Percentiles rank a stretch among this genome's conserved stretches.
phyloP scores from a whole-genome alignment of 164 flowering plant genomes.

The Magnolia officinalis region DNA sequence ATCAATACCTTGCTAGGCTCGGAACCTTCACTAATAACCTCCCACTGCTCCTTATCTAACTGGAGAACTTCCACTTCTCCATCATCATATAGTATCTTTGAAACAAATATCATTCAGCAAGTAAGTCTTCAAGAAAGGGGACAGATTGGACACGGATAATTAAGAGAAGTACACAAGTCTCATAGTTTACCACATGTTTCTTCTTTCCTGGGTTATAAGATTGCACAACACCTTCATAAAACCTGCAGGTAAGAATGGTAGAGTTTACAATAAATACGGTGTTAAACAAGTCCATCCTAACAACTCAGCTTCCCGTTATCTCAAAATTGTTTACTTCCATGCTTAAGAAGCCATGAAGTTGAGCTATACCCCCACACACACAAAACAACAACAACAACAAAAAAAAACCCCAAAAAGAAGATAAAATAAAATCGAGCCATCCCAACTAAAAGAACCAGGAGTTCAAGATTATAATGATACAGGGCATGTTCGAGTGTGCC shows the following conservation, averaged over 20 bases:
- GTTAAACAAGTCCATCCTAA: neutral
- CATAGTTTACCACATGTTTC: slow-evolving; percentile 71
- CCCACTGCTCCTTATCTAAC: slow-evolving; percentile 85
- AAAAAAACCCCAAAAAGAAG: too few relatives aligned
- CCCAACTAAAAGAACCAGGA: neutral
- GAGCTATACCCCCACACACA: neutral
- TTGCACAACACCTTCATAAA: slow-evolving; percentile 82
- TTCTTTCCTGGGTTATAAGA: slow-evolving; percentile 61
- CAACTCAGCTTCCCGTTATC: neutral
- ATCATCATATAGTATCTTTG: slow-evolving; percentile 79
- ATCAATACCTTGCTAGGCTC: slow-evolving; percentile 47
- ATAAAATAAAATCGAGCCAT: neutral
- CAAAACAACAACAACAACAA: neutral
- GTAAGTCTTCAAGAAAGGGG: neutral
- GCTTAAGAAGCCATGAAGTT: neutral
- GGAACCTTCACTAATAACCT: slow-evolving; percentile 42
- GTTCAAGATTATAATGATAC: neutral
- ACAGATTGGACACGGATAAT: neutral
- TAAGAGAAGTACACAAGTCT: neutral
- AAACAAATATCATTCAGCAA: neutral
- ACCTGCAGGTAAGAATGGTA: slow-evolving; percentile 43
- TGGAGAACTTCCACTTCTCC: slow-evolving; percentile 87
- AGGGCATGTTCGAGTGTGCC: neutral
- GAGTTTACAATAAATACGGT: neutral
- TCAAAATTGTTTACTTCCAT: neutral